A percentile compares a stretch with the other conserved stretches of the same genome.
Evolutionary conservation across 2,329 filamentous ascomycete genomes (phyloP).

Genomic region (Hansfordia pulvinata): DNA sequence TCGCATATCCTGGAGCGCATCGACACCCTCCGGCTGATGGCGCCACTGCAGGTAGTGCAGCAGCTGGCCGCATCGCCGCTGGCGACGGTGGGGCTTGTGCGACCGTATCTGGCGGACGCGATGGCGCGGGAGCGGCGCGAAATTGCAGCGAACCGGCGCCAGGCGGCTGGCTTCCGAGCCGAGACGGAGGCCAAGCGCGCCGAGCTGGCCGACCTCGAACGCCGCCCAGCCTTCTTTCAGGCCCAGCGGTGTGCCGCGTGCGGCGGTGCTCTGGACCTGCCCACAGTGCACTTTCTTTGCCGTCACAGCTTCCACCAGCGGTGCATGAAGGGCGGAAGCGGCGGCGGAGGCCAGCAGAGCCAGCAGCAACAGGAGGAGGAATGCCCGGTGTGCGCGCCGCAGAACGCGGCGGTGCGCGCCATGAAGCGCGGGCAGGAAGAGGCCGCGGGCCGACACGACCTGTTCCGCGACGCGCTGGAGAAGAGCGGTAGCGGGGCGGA

Average conservation of each 20-base stretch:
- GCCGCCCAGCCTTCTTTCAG: slow-evolving; percentile 80
- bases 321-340: slow-evolving; percentile 53
- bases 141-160: slow-evolving; percentile 64
- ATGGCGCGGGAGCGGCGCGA: slow-evolving; percentile 81
- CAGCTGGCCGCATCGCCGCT: slow-evolving; percentile 58
- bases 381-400: slow-evolving; percentile 72
- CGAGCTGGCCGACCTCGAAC: slow-evolving; percentile 65
- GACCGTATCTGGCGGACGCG: slow-evolving; percentile 77
- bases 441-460: slow-evolving; percentile 71
- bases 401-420: slow-evolving; percentile 79
- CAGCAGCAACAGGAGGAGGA: slow-evolving; percentile 49
- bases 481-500: slow-evolving; percentile 7
- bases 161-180: slow-evolving; percentile 69
- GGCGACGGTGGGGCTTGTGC: slow-evolving; percentile 95
- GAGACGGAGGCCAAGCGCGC: slow-evolving; percentile 70
- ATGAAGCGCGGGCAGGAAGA: slow-evolving; percentile 80
- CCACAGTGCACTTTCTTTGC: slow-evolving; percentile 90
- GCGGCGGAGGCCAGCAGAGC: slow-evolving; percentile 10
- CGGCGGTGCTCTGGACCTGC: slow-evolving; percentile 64
- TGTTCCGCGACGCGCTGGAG: slow-evolving; percentile 72
- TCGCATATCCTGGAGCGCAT: slow-evolving; percentile 72
- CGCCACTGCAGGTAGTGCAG: slow-evolving; percentile 91
- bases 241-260: slow-evolving; percentile 80
- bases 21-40: slow-evolving; percentile 83
- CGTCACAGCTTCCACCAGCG: slow-evolving; percentile 94